phyloP scores from a whole-genome alignment of 2,329 filamentous ascomycete genomes.

The Chaetomium olivaceum region DNA sequence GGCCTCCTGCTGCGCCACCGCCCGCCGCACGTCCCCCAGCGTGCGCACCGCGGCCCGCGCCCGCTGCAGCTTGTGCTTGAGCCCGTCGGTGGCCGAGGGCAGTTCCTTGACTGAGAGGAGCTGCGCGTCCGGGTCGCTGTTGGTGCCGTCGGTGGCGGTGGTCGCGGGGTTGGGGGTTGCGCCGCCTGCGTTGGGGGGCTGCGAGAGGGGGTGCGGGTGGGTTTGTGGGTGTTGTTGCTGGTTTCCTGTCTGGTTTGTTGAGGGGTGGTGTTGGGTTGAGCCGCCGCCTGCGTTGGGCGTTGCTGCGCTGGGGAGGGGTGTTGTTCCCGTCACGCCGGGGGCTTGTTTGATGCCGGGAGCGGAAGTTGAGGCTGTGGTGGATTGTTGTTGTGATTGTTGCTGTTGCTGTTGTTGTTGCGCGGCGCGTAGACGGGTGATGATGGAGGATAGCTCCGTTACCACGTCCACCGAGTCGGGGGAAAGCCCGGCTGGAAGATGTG shows the following conservation, averaged over 20 bases:
- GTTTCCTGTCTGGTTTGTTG: not conserved
- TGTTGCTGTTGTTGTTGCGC: slow-evolving; percentile 27
- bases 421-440: slow-evolving; percentile 72
- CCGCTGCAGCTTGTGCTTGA: slow-evolving; percentile 82
- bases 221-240: slow-evolving; percentile 12
- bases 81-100: slow-evolving; percentile 70
- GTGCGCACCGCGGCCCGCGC: slow-evolving; percentile 66
- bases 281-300: not conserved
- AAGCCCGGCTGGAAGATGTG: slow-evolving; percentile 61
- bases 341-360: slow-evolving; percentile 29
- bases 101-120: slow-evolving; percentile 67
- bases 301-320: slow-evolving; percentile 29
- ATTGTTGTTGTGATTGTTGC: not conserved
- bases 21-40: slow-evolving; percentile 70
- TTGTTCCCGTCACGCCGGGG: slow-evolving; percentile 32
- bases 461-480: slow-evolving; percentile 83
- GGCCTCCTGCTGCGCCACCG: slow-evolving; percentile 66
- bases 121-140: not conserved
- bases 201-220: slow-evolving; percentile 23
- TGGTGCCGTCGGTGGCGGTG: slow-evolving; percentile 19
- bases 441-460: slow-evolving; percentile 75
- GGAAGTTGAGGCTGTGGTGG: slow-evolving; percentile 24
- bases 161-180: slow-evolving; percentile 21
- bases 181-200: slow-evolving; percentile 21
- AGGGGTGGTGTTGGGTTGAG: not conserved